Percentiles rank a stretch among this genome's conserved stretches.
Evolutionary conservation across 352 stramenopile genomes (phyloP).

Genomic region (Thalassiosira ordinaria): DNA sequence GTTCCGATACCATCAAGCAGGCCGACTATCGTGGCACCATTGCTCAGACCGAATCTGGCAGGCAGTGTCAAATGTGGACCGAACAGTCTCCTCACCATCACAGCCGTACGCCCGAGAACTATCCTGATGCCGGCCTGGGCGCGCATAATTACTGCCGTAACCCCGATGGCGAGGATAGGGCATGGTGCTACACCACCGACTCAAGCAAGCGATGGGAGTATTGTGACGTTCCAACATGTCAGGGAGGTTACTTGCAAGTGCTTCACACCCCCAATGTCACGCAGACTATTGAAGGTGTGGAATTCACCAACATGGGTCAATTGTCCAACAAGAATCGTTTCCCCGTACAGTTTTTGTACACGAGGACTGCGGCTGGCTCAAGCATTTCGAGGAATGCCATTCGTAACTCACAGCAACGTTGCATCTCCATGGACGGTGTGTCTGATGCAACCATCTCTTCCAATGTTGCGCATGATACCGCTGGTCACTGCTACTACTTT

Average conservation of each 20-base stretch:
- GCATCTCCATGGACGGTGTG: slow-evolving; percentile 59
- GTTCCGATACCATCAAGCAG: slow-evolving; percentile 16
- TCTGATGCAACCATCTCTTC: slow-evolving; percentile 48
- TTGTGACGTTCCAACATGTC: slow-evolving; percentile 16
- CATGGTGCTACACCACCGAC: slow-evolving; percentile 44
- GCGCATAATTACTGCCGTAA: slow-evolving; percentile 51
- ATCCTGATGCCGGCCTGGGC: slow-evolving; percentile 24
- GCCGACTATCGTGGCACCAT: slow-evolving; percentile 36
- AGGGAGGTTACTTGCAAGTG: slow-evolving; percentile 63
- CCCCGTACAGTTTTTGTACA: slow-evolving; percentile 58
- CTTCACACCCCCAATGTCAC: slow-evolving; percentile 58
- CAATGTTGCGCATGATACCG: slow-evolving; percentile 59
- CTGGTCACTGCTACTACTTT: slow-evolving; percentile 55
- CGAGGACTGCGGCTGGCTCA: slow-evolving; percentile 40
- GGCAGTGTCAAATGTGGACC: slow-evolving; percentile 35
- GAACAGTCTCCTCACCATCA: slow-evolving; percentile 21
- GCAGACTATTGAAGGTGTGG: slow-evolving; percentile 63
- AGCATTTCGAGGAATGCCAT: slow-evolving; percentile 61
- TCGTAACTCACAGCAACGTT: slow-evolving; percentile 45
- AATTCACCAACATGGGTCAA: slow-evolving; percentile 72
- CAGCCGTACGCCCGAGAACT: slow-evolving; percentile 34
- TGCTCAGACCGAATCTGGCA: slow-evolving; percentile 6
- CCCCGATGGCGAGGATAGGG: slow-evolving; percentile 16
- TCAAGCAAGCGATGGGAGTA: slow-evolving; percentile 19
- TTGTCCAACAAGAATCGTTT: slow-evolving; percentile 48